These are phyloP conservation scores for Cercis canadensis DNA, from an alignment of 306 rosid genomes.

Conservation along the genomic window DNA sequence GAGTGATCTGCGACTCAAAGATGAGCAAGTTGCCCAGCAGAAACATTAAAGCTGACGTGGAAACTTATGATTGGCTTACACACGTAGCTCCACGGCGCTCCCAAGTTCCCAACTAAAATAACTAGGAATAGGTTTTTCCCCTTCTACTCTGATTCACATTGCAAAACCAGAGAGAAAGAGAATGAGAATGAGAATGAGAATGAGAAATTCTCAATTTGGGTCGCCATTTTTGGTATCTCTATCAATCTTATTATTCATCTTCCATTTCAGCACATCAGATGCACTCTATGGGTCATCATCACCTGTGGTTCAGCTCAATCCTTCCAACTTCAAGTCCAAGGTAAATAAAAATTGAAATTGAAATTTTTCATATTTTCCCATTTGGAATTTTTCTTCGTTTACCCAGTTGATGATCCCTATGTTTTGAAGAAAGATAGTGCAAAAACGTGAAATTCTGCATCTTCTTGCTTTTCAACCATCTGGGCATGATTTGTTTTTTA, in stretches of 20 bases:
- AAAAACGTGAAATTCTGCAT: slow-evolving; percentile 23
- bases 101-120: neutral
- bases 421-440: slow-evolving; percentile 27
- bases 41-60: slow-evolving; percentile 47
- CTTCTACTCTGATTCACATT: slow-evolving; percentile 35
- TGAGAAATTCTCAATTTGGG: slow-evolving; percentile 39
- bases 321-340: slow-evolving; percentile 97
- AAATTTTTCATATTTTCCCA: neutral
- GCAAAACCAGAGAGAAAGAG: slow-evolving; percentile 33
- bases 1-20: no score
- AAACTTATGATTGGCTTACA: slow-evolving; percentile 47
- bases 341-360: slow-evolving; percentile 41
- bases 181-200: slow-evolving; percentile 40
- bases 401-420: slow-evolving; percentile 29
- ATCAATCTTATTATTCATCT: slow-evolving; percentile 36
- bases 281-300: slow-evolving; percentile 92
- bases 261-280: slow-evolving; percentile 46
- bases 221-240: slow-evolving; percentile 35
- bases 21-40: neutral
- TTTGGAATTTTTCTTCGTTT: neutral
- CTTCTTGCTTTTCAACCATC: slow-evolving; percentile 27
- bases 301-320: slow-evolving; percentile 90
- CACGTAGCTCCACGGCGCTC: slow-evolving; percentile 56
- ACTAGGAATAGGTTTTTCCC: neutral
- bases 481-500: slow-evolving; percentile 35